Percentiles rank a stretch among this genome's conserved stretches.
Conservation (phyloP, 73 alveolate species). For the Paramecium biaurelia region DNA sequence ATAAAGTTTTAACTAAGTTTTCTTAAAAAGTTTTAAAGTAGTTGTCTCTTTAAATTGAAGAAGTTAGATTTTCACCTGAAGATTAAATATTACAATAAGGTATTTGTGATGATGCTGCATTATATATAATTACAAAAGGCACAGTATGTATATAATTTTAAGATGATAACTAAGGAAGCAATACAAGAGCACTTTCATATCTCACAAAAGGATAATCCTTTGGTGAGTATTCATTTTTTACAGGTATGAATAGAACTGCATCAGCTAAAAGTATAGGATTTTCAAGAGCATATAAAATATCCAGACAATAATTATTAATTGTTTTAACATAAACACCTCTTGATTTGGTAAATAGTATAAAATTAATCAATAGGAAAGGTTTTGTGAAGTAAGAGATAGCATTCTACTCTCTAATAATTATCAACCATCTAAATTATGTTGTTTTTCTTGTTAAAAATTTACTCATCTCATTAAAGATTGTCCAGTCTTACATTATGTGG, state of each 20-base stretch:
- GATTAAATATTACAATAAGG: slow-evolving; percentile 2
- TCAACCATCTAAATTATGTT: neutral
- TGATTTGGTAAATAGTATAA: neutral
- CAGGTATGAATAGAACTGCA: slow-evolving; percentile 67
- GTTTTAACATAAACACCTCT: neutral
- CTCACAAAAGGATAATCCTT: slow-evolving; percentile 56
- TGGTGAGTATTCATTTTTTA: slow-evolving; percentile 73
- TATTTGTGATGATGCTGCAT: slow-evolving; percentile 39
- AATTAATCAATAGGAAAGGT: neutral
- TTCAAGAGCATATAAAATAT: slow-evolving; percentile 60
- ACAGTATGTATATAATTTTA: neutral
- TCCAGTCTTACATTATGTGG: slow-evolving; percentile 34
- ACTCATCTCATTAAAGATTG: slow-evolving; percentile 29
- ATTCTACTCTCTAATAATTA: neutral
- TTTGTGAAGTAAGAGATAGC: slow-evolving; percentile 40
- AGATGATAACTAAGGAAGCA: neutral
- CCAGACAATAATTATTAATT: neutral
- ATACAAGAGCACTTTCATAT: neutral
- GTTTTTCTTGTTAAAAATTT: slow-evolving; percentile 2
- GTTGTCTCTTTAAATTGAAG: slow-evolving; percentile 22
- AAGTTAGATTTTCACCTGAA: slow-evolving; percentile 62
- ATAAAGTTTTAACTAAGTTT: neutral
- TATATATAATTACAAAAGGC: slow-evolving; percentile 53
- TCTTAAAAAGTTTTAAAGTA: slow-evolving; percentile 18
- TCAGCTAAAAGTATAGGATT: slow-evolving; percentile 66